Percentiles rank a stretch among this genome's conserved stretches.
Evolutionary conservation across 2,329 filamentous ascomycete genomes (phyloP).

Genomic region (Myrmaecium sp.): DNA sequence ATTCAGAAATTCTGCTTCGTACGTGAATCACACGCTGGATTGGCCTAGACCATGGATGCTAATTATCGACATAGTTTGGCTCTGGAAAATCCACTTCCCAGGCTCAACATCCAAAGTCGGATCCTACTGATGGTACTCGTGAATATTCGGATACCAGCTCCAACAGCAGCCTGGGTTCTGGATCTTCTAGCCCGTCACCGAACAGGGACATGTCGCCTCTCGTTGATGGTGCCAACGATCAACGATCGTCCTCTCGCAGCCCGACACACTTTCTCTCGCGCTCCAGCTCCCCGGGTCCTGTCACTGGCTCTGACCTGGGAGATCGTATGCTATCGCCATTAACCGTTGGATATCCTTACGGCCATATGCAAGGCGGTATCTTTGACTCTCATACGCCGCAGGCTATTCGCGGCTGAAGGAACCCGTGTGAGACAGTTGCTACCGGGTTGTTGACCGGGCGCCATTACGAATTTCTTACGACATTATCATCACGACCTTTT

Average conservation of each 20-base stretch:
- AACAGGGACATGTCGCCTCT: conserved; percentile 11
- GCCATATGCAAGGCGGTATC: conserved; percentile 23
- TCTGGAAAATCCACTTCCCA: conserved; percentile 26
- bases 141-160: conserved; percentile 13
- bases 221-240: conserved; percentile 24
- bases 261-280: conserved; percentile 20
- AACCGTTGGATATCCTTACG: conserved; percentile 26
- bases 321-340: conserved; percentile 22
- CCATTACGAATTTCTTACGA: conserved; percentile 20
- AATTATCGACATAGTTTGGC: conserved; percentile 31
- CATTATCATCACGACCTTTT: conserved; percentile 16
- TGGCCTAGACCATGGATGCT: conserved; percentile 19
- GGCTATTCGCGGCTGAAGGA: conserved; percentile 17
- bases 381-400: conserved; percentile 31
- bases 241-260: conserved; percentile 10
- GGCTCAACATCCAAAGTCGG: conserved; percentile 7
- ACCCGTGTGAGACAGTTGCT: conserved; percentile 1
- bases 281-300: conserved; percentile 25
- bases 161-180: conserved; percentile 17
- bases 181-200: conserved; percentile 20
- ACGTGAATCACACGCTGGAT: conserved; percentile 42
- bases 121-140: conserved; percentile 13
- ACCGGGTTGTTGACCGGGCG: background rate
- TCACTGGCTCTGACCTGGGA: conserved; percentile 21
- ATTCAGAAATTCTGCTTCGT: conserved; percentile 99